Base-by-base conservation (phyloP, 2,329 filamentous ascomycete genomes). In the Dactylella cylindrospora region DNA sequence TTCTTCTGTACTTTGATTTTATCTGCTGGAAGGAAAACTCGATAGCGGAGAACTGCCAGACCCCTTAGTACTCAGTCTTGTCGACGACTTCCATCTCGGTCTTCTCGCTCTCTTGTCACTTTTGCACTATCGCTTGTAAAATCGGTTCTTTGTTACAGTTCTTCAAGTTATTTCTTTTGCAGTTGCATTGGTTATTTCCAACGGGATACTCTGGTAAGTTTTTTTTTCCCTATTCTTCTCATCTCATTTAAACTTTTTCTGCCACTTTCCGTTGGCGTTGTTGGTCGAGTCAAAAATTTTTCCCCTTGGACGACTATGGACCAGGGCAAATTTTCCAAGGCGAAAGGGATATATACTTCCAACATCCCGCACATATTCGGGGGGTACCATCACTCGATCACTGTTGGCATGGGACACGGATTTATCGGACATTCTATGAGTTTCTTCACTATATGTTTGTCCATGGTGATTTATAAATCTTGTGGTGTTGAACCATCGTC, bases 21-120 rank as follows among this genome's bases (percentile, higher is more conserved):
- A 57, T 61, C 55, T 61, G 47, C 55, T 61, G 55, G 55, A 61
- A 61, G 47, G 55, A 61, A 51, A 49, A 43, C 47, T 61, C 33
- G 47, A 61, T 61, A 53, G 49, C 55, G 40, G 49, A 61, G 55
- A 61, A 61, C 55, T 49, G 12, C 33, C 38, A 43, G 51, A 55
- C 33, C 44, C 47, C 46, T 33, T 45, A 43, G 45, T 28, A 33
- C n/a, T 50, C 53, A 51, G n/a, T n/a, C 25, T 29, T 17, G 25
- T 38, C 55, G 55, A n/a, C n/a, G n/a, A 59, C 23, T 39, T 50
- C 22, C 22, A 39, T 43, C 29, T 35, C 46, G 31, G 32, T 50
- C 40, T 32, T 41, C 25, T 46, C 33, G 23, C 35, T 44, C 35
- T 33, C 45, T 36, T 17, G 46, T 47, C 41, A 38, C 32, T 22